Conservation (phyloP, 768 basidiomycete species). For the Suillus brevipes region DNA sequence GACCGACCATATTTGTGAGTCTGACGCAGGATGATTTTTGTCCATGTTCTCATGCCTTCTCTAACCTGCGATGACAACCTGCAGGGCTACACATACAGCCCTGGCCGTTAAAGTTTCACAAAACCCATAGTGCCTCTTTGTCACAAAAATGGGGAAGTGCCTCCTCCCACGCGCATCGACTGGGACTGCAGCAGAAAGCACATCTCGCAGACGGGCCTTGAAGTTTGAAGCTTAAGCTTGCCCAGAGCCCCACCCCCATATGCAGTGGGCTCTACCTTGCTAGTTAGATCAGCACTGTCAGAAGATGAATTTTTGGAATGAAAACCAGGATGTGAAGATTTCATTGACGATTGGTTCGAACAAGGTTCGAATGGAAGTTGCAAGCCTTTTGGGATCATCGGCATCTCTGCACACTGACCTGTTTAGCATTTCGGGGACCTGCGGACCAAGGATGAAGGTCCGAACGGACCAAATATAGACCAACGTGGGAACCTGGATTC, state of each 20-base stretch:
- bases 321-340: background rate
- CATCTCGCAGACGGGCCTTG: background rate
- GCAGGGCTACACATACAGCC: background rate
- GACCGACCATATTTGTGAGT: too few species aligned
- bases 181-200: background rate
- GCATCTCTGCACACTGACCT: too few species aligned
- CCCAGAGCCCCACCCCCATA: background rate
- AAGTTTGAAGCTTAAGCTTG: background rate
- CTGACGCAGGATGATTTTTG: background rate
- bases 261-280: background rate
- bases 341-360: too few species aligned
- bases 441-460: too few species aligned
- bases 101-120: background rate
- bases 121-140: background rate
- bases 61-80: background rate
- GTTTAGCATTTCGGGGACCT: too few species aligned
- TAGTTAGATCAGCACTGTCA: background rate
- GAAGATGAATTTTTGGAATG: background rate
- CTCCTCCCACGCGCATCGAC: background rate
- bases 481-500: conserved; percentile 4
- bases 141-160: background rate
- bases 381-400: too few species aligned
- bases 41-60: too few species aligned
- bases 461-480: too few species aligned
- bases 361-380: too few species aligned